Evolutionary conservation across 805 yeast genomes (phyloP).

Genomic region (Kluyveromyces nonfermentans): DNA sequence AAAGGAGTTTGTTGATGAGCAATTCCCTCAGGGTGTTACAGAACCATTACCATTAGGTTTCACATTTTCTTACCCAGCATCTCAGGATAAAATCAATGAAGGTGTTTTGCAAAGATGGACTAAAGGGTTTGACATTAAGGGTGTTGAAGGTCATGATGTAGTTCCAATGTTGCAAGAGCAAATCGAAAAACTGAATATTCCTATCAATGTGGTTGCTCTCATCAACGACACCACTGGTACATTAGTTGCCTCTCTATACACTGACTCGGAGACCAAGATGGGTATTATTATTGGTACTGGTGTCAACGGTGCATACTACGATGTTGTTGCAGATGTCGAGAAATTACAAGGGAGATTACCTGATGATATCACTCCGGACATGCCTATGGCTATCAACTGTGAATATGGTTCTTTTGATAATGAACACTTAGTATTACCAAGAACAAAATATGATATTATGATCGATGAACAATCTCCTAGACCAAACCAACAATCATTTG

Average conservation of each 20-base stretch:
- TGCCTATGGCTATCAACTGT: slow-evolving; percentile 93
- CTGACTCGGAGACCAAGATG: slow-evolving; percentile 82
- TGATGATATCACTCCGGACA: slow-evolving; percentile 49
- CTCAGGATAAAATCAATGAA: slow-evolving; percentile 71
- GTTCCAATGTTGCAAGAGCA: slow-evolving; percentile 84
- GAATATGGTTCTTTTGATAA: slow-evolving; percentile 98
- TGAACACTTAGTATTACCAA: slow-evolving; percentile 74
- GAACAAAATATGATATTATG: slow-evolving; percentile 76
- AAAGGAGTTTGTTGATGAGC: slow-evolving; percentile 55
- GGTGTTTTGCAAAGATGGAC: slow-evolving; percentile 96
- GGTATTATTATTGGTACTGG: slow-evolving; percentile 97
- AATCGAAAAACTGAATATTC: slow-evolving; percentile 51
- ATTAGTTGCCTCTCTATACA: slow-evolving; percentile 86
- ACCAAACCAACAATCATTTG: slow-evolving; percentile 92
- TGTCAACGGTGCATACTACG: slow-evolving; percentile 94
- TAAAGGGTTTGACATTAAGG: slow-evolving; percentile 89
- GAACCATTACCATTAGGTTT: slow-evolving; percentile 74
- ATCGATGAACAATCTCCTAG: slow-evolving; percentile 86
- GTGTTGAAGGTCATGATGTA: slow-evolving; percentile 90
- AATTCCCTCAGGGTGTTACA: slow-evolving; percentile 59
- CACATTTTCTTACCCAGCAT: slow-evolving; percentile 88
- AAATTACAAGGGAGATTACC: slow-evolving; percentile 67
- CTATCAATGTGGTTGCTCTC: slow-evolving; percentile 81
- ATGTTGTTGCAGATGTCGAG: slow-evolving; percentile 59
- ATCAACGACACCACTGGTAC: slow-evolving; percentile 98